Conservation (phyloP, 768 basidiomycete species). For the Butyriboletus loyo region DNA sequence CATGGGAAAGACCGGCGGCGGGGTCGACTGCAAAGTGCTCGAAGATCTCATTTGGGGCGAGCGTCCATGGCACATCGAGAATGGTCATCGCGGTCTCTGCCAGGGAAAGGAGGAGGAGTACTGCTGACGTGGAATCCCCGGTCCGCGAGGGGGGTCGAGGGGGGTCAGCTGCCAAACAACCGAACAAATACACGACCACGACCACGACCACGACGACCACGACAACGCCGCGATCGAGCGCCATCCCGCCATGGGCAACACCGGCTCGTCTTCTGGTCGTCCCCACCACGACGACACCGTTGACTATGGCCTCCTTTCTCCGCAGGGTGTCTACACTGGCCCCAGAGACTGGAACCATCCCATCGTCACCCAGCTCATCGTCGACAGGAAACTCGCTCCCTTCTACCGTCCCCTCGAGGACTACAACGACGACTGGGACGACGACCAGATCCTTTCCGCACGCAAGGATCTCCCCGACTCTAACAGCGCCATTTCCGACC, state of each 20-base stretch:
- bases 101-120: background rate
- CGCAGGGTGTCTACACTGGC: constrained; percentile 85
- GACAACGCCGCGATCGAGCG: background rate
- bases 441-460: constrained; percentile 80
- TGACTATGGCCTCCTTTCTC: constrained; percentile 77
- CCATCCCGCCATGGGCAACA: constrained; percentile 67
- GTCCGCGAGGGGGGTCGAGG: constrained; percentile 15
- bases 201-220: constrained; percentile 5
- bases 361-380: constrained; percentile 83
- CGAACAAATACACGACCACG: constrained; percentile 15
- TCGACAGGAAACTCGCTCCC: constrained; percentile 85
- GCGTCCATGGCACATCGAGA: constrained; percentile 81
- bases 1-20: constrained; percentile 56
- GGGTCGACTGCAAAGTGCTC: constrained; percentile 70
- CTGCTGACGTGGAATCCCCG: constrained; percentile 7
- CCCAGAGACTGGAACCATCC: constrained; percentile 86
- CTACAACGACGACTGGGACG: constrained; percentile 84
- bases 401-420: constrained; percentile 97
- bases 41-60: constrained; percentile 62
- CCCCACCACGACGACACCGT: constrained; percentile 78
- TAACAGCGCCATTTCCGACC: constrained; percentile 43
- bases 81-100: constrained; percentile 19
- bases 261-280: constrained; percentile 70
- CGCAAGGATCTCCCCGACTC: constrained; percentile 64
- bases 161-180: constrained; percentile 22